A percentile compares a stretch with the other conserved stretches of the same genome.
Conservation (phyloP, 2,329 filamentous ascomycete species). For the Apiospora arundinis region DNA sequence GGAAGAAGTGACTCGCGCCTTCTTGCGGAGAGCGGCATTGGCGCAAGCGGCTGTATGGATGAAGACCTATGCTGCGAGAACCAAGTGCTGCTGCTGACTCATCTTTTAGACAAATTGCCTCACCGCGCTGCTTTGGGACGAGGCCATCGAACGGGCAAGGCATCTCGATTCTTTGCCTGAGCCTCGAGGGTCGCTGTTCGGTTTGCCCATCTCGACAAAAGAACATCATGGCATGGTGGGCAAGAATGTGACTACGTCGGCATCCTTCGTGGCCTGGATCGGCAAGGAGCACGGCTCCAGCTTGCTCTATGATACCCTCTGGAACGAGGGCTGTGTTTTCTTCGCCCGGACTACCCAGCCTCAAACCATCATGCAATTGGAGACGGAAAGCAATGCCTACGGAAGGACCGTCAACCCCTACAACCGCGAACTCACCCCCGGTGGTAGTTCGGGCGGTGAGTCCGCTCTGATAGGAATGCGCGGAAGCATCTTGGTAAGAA, state of each 20-base stretch:
- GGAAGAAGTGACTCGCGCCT: constrained; percentile 27
- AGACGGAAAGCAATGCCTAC: constrained; percentile 23
- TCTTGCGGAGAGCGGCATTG: constrained; percentile 25
- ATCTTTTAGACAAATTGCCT: constrained; percentile 41
- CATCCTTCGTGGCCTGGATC: constrained; percentile 24
- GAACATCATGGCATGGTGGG: constrained; percentile 46
- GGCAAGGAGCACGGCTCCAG: constrained; percentile 24
- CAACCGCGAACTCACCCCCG: constrained; percentile 21
- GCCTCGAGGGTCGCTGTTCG: constrained; percentile 41
- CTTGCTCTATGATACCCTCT: constrained; percentile 34
- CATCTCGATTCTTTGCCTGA: constrained; percentile 43
- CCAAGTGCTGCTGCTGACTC: neutral
- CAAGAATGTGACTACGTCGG: constrained; percentile 31
- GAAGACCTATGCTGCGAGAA: no score
- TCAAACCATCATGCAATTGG: constrained; percentile 23
- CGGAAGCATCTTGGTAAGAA: constrained; percentile 24
- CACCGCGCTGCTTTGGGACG: constrained; percentile 43
- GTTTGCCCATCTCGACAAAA: constrained; percentile 44
- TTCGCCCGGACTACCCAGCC: constrained; percentile 21
- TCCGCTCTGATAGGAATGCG: constrained; percentile 22
- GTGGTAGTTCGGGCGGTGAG: constrained; percentile 22
- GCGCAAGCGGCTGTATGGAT: constrained; percentile 24
- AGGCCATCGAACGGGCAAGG: constrained; percentile 42
- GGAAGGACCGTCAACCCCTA: constrained; percentile 23
- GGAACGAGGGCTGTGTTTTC: constrained; percentile 37